Evolutionary conservation across 805 yeast genomes (phyloP).

Genomic region (Millerozyma acaciae): DNA sequence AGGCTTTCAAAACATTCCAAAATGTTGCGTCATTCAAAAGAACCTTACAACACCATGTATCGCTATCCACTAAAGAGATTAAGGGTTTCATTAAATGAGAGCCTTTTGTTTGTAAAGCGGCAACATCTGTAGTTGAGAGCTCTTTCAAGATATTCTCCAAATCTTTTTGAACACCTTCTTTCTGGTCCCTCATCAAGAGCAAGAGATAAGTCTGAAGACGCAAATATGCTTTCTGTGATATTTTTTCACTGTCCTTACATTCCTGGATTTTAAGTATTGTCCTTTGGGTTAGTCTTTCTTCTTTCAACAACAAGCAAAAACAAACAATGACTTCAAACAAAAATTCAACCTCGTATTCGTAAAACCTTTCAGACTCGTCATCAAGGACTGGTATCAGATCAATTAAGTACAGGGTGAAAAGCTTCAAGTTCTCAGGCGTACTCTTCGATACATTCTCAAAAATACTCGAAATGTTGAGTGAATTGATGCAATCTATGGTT

Average conservation of each 20-base stretch:
- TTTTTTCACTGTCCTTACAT: conserved; percentile 9
- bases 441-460: conserved; percentile 47
- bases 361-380: conserved; percentile 34
- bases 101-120: conserved; percentile 32
- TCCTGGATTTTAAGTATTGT: conserved; percentile 4
- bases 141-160: conserved; percentile 36
- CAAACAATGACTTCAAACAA: conserved; percentile 42
- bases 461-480: conserved; percentile 58
- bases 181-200: conserved; percentile 37
- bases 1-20: conserved; percentile 51
- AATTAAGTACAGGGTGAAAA: conserved; percentile 24
- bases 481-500: conserved; percentile 76
- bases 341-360: conserved; percentile 47
- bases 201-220: conserved; percentile 53
- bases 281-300: conserved; percentile 8
- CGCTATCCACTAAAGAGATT: conserved; percentile 44
- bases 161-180: conserved; percentile 17
- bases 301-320: conserved; percentile 28
- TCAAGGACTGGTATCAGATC: conserved; percentile 23
- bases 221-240: conserved; percentile 30
- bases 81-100: conserved; percentile 44
- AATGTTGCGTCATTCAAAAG: conserved; percentile 38
- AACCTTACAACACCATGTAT: conserved; percentile 39
- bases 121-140: conserved; percentile 21
- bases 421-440: conserved; percentile 31